phyloP scores from a whole-genome alignment of 108 stramenopile genomes.

The Fragilaria crotonensis region DNA sequence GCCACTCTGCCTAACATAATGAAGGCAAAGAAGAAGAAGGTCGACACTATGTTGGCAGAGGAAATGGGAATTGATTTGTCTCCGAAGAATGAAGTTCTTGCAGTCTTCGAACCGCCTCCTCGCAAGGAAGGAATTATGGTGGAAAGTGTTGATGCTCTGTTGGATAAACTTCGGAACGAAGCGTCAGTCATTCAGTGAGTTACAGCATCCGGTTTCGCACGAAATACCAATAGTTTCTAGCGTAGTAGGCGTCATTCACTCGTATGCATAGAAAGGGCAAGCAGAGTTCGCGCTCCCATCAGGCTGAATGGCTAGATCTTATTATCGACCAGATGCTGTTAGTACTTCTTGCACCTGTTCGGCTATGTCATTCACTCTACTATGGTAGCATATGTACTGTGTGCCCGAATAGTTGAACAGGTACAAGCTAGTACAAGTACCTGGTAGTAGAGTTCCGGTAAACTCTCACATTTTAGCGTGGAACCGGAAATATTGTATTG shows the following conservation, averaged over 20 bases:
- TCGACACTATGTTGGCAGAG: conserved; percentile 74
- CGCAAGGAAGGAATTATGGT: conserved; percentile 93
- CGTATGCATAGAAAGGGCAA: background rate
- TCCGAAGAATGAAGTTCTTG: conserved; percentile 70
- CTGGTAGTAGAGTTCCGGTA: too few relatives aligned
- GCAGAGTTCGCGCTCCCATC: background rate
- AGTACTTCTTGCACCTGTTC: too few relatives aligned
- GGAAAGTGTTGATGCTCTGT: conserved; percentile 83
- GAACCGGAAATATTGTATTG: too few relatives aligned
- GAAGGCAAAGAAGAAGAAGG: conserved; percentile 99
- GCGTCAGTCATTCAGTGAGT: conserved; percentile 23
- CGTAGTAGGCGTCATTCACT: background rate
- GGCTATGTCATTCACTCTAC: too few relatives aligned
- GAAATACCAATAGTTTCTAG: background rate
- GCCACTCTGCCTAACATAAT: conserved; percentile 99
- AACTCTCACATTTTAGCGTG: too few relatives aligned
- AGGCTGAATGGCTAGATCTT: too few relatives aligned
- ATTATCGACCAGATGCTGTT: too few relatives aligned
- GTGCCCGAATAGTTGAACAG: too few relatives aligned
- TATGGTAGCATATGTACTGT: too few relatives aligned
- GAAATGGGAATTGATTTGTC: conserved; percentile 86
- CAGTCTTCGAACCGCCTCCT: conserved; percentile 91
- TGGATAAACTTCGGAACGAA: conserved; percentile 85
- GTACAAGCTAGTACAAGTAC: too few relatives aligned
- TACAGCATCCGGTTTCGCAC: background rate